Base-by-base conservation (phyloP, 78 protist species). In the Dictyostelium firmibasis region DNA sequence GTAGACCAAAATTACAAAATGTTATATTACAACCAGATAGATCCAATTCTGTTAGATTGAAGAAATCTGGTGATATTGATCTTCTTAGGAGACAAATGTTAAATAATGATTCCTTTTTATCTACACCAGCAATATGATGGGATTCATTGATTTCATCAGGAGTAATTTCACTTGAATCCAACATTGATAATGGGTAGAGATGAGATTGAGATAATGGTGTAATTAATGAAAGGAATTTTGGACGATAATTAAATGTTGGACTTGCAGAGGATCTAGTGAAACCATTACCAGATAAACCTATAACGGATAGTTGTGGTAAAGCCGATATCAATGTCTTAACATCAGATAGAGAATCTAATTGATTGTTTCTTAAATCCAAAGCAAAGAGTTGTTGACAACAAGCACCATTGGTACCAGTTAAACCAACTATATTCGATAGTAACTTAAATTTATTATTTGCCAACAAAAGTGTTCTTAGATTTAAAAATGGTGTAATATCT, bases 351-450 rank as follows among this genome's bases (percentile, higher is more conserved):
- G 79, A 64, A 9, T 38, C 35, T 1, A 92, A 64, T 44, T 78
- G 33, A 47, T 92, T 92, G 23, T 74, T 36, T 36, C 96, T 20
- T 41, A 92, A 70, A 47, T 92, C 96, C 47, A 92, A 64, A 4
- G 91, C 91, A 44, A 92, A 84, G 1, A 92, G 25, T 20, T 84
- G 91, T 23, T 53, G 35, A 16, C 64, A 23, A 18, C 35, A 0
- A 60, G 29, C 69, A 23, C 27, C 20, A 25, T 35, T n/a, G n/a
- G n/a, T 13, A 67, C 31, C 10, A 10, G 20, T 33, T 3, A 92
- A 27, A 11, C 77, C 41, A 23, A 57, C 18, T 0, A 92, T 13
- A 33, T 82, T 70, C 4, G 29, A 36, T 20, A 92, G 23, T 8
- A 53, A 7, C 33, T 47, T 57, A 43, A 92, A 83, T 47, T 44